These are phyloP conservation scores for Tulasnella sp. DNA, from an alignment of 768 basidiomycete species.

Conservation along the genomic window DNA sequence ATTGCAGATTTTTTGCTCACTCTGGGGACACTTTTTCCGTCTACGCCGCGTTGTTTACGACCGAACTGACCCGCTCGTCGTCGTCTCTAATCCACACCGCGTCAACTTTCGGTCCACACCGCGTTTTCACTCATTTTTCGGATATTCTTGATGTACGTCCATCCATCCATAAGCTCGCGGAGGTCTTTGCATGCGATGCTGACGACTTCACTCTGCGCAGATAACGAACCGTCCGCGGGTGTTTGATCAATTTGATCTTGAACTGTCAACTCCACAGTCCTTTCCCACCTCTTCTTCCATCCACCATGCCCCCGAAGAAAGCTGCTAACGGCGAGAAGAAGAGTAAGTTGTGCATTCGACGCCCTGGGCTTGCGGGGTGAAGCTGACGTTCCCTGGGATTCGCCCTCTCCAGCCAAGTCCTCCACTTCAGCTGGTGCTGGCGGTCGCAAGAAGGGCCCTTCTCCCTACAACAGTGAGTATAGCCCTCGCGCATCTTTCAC, in stretches of 20 bases:
- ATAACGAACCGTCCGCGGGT: neutral
- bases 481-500: neutral
- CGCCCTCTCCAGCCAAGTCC: constrained; percentile 24
- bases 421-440: constrained; percentile 18
- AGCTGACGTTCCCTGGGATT: neutral
- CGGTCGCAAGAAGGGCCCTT: constrained; percentile 23
- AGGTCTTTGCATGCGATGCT: neutral
- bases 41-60: constrained; percentile 17
- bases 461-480: constrained; percentile 27
- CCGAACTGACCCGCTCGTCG: constrained; percentile 4
- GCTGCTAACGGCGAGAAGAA: constrained; percentile 26
- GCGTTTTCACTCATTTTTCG: constrained; percentile 19
- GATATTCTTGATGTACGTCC: neutral
- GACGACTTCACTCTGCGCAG: constrained; percentile 18
- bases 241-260: constrained; percentile 15
- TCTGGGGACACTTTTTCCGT: constrained; percentile 14
- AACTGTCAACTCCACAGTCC: neutral
- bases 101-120: constrained; percentile 25
- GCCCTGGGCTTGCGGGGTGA: neutral
- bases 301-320: constrained; percentile 24
- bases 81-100: constrained; percentile 26
- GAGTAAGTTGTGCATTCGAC: constrained; percentile 11
- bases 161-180: neutral
- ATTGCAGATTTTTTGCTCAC: constrained; percentile 17
- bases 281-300: neutral